Percentiles rank a stretch among this genome's conserved stretches.
Conservation (phyloP, 371 early-diverging fungal genomes). For the Thermomucor indicae-seudaticae region DNA sequence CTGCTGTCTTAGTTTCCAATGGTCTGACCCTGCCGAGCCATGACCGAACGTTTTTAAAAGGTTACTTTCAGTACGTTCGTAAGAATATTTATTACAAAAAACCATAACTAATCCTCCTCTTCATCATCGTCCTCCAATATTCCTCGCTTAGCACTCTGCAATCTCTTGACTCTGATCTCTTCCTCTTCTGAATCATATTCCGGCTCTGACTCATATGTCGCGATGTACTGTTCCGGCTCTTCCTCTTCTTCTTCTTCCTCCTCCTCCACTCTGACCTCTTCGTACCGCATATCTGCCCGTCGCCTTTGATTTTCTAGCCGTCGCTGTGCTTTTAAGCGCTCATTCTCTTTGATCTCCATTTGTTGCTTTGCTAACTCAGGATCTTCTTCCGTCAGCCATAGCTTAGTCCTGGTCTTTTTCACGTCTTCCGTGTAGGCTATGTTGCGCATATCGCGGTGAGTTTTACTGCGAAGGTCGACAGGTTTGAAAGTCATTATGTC, state of each 20-base stretch:
- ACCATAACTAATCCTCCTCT: too few relatives aligned
- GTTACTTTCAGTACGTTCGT: too few relatives aligned
- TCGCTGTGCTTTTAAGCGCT: conserved; percentile 42
- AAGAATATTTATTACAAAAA: too few relatives aligned
- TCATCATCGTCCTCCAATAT: too few relatives aligned
- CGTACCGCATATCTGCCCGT: conserved; percentile 36
- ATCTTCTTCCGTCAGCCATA: conserved; percentile 60
- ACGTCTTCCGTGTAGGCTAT: conserved; percentile 63
- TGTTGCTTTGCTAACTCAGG: conserved; percentile 46
- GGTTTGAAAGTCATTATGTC: conserved; percentile 73
- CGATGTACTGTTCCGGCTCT: conserved; percentile 23
- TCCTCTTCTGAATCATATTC: conserved; percentile 34
- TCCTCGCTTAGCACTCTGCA: conserved; percentile 1
- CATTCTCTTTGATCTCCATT: conserved; percentile 34
- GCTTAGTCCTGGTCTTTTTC: conserved; percentile 61
- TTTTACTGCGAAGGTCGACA: conserved; percentile 48
- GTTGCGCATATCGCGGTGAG: conserved; percentile 65
- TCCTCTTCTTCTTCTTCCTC: conserved; percentile 37
- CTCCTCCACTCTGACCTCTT: conserved; percentile 35
- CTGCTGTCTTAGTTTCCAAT: too few relatives aligned
- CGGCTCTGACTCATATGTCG: conserved; percentile 29
- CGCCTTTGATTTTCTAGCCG: conserved; percentile 37
- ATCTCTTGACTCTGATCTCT: conserved; percentile 13
- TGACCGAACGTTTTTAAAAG: too few relatives aligned
- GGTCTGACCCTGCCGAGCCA: too few relatives aligned